phyloP scores from a whole-genome alignment of 768 basidiomycete species.

The Termitomyces eurrhizus region DNA sequence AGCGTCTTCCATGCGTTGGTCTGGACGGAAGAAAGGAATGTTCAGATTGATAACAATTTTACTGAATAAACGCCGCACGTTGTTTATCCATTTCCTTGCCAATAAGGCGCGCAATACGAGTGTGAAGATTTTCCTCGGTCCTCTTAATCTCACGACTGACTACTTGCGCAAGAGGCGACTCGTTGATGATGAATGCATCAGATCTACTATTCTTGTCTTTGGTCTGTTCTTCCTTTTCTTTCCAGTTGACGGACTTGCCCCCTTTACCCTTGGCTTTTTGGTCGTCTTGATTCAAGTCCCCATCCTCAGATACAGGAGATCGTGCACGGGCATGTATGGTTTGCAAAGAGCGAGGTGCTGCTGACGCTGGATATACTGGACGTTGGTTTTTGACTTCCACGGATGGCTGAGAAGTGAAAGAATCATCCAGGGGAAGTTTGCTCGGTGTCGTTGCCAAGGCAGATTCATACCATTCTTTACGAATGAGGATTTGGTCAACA shows the following conservation, averaged over 20 bases:
- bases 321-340: conserved; percentile 43
- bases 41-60: background rate
- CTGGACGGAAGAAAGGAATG: conserved; percentile 32
- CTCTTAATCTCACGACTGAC: conserved; percentile 77
- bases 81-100: conserved; percentile 89
- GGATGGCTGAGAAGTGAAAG: conserved; percentile 23
- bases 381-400: conserved; percentile 23
- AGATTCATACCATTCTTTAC: conserved; percentile 81
- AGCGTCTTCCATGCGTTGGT: conserved; percentile 81
- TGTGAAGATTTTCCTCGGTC: conserved; percentile 78
- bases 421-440: conserved; percentile 56
- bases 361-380: conserved; percentile 21
- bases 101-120: conserved; percentile 72
- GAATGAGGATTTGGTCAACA: conserved; percentile 83
- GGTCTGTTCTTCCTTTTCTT: conserved; percentile 33
- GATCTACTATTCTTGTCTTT: conserved; percentile 31
- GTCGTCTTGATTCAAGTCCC: conserved; percentile 60
- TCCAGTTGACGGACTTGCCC: conserved; percentile 53
- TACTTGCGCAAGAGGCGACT: conserved; percentile 52
- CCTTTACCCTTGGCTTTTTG: conserved; percentile 59
- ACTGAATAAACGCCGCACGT: conserved; percentile 45
- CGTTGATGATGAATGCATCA: conserved; percentile 40
- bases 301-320: conserved; percentile 75
- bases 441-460: conserved; percentile 52
- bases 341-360: conserved; percentile 12